These are phyloP conservation scores for Pythium chondricola DNA, from an alignment of 352 stramenopile species.

Conservation along the genomic window DNA sequence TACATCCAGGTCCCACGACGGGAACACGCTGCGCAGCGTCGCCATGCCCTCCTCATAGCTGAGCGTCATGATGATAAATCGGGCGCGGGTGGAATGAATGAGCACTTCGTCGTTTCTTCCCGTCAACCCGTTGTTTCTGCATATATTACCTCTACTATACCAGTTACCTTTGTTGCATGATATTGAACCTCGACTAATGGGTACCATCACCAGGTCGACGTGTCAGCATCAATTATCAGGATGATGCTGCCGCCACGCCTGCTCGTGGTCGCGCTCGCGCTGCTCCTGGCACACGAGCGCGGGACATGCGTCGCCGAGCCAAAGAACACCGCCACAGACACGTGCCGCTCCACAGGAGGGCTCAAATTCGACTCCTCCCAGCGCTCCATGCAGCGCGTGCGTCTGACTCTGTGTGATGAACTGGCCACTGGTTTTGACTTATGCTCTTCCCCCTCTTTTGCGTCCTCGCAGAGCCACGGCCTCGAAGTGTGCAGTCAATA, in stretches of 20 bases:
- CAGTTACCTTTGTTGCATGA: background rate
- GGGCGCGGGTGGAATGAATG: background rate
- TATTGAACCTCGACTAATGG: constrained; percentile 12
- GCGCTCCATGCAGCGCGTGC: constrained; percentile 60
- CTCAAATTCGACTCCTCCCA: constrained; percentile 65
- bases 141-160: background rate
- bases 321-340: constrained; percentile 25
- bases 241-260: constrained; percentile 6
- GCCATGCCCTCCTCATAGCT: constrained; percentile 54
- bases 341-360: constrained; percentile 50
- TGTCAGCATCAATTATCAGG: constrained; percentile 1
- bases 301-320: constrained; percentile 12
- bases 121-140: constrained; percentile 3
- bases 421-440: background rate
- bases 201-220: too few relatives aligned
- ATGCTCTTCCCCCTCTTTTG: too few relatives aligned
- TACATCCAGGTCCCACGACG: constrained; percentile 54
- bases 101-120: constrained; percentile 1
- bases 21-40: constrained; percentile 70
- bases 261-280: constrained; percentile 8
- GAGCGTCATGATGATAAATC: constrained; percentile 36
- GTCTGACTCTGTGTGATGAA: background rate
- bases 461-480: constrained; percentile 32
- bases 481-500: constrained; percentile 82
- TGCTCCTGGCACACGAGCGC: constrained; percentile 10